Conservation (phyloP, 2,329 filamentous ascomycete species). For the Dactylellina haptotyla region DNA sequence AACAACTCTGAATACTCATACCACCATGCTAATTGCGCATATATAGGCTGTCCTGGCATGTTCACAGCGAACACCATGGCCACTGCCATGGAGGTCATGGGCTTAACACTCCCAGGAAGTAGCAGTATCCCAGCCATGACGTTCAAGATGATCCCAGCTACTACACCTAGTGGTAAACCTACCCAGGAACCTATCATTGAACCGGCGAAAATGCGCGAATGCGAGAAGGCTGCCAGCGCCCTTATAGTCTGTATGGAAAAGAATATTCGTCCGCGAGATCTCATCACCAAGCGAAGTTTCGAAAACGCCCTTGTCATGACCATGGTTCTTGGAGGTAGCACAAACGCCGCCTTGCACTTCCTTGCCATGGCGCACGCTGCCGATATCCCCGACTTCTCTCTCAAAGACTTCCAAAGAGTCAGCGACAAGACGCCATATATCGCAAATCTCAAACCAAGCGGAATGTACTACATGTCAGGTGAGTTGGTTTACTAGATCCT, state of each 20-base stretch:
- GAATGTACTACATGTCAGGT: constrained; percentile 79
- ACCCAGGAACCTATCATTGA: constrained; percentile 40
- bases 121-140: constrained; percentile 83
- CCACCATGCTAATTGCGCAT: background rate
- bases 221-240: constrained; percentile 79
- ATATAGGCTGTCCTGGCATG: constrained; percentile 82
- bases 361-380: constrained; percentile 90
- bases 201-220: constrained; percentile 86
- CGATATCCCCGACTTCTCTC: constrained; percentile 74
- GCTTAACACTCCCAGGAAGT: constrained; percentile 81
- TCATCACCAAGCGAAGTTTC: constrained; percentile 81
- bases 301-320: constrained; percentile 90
- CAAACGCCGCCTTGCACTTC: constrained; percentile 88
- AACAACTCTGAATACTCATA: background rate
- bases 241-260: constrained; percentile 83
- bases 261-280: constrained; percentile 81
- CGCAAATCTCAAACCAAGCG: constrained; percentile 83
- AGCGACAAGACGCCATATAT: constrained; percentile 86
- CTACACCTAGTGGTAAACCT: constrained; percentile 2
- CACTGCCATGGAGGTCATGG: constrained; percentile 88
- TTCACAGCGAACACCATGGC: constrained; percentile 96
- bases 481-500: background rate
- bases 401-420: constrained; percentile 85
- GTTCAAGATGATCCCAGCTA: constrained; percentile 4
- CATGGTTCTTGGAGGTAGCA: constrained; percentile 90